Conservation (phyloP, 139 green algal species). For the Edaphochlamys debaryana region DNA sequence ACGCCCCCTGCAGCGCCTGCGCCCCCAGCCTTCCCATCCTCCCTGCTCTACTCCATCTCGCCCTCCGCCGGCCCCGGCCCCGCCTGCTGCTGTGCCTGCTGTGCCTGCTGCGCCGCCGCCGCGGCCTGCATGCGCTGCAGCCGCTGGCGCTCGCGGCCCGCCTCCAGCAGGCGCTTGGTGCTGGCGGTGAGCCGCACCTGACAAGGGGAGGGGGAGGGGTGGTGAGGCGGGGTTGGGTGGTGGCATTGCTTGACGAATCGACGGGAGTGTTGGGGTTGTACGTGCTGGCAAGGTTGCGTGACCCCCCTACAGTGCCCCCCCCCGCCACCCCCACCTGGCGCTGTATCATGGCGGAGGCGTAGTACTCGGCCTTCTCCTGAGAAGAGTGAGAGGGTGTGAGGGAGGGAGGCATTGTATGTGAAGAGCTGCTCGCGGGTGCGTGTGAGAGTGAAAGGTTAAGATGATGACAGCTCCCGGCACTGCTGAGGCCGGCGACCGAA, state of each 20-base stretch:
- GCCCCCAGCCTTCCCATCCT: too few relatives aligned
- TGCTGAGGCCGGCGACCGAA: too few relatives aligned
- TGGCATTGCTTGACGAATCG: too few relatives aligned
- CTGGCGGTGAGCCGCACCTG: conserved; percentile 7
- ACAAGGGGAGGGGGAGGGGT: not conserved
- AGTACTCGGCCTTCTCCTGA: conserved; percentile 44
- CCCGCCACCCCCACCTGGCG: conserved; percentile 6
- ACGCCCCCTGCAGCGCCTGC: too few relatives aligned
- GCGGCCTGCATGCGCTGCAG: not conserved
- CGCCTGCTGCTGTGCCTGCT: not conserved
- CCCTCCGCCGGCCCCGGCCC: too few relatives aligned
- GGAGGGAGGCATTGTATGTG: too few relatives aligned
- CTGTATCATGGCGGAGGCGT: conserved; percentile 32
- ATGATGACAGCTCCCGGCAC: too few relatives aligned
- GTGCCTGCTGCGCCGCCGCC: not conserved
- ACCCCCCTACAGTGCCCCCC: too few relatives aligned
- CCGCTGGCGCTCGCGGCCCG: not conserved
- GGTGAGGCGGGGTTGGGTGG: not conserved
- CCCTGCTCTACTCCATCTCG: too few relatives aligned
- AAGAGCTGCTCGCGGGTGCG: too few relatives aligned
- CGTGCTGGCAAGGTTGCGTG: not conserved
- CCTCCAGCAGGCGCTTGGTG: not conserved
- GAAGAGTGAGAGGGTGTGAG: too few relatives aligned
- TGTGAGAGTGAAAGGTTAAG: too few relatives aligned
- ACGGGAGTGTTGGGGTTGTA: not conserved